Conservation (phyloP, 129 eudicot genomes). For the Scalesia atractyloides region DNA sequence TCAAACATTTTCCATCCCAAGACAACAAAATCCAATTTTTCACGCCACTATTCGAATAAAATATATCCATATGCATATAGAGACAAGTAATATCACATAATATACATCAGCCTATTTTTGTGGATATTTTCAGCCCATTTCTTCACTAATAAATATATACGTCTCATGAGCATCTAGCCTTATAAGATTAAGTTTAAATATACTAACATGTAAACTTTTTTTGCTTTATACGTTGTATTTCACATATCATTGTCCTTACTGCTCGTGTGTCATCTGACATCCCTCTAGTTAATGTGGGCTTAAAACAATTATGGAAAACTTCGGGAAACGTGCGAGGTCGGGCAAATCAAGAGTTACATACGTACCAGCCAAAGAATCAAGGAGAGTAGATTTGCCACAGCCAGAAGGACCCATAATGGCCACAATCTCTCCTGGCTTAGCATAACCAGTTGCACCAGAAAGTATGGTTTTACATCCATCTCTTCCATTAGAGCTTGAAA, state of each 20-base stretch:
- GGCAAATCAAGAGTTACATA: background rate
- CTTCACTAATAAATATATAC: too few species aligned
- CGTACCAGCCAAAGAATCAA: constrained; percentile 81
- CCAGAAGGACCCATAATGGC: constrained; percentile 98
- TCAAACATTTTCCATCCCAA: too few species aligned
- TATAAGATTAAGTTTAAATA: too few species aligned
- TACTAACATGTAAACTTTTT: background rate
- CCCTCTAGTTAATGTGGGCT: too few species aligned
- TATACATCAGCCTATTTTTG: too few species aligned
- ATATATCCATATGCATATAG: background rate
- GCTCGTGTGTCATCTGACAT: too few species aligned
- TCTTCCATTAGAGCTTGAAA: constrained; percentile 26
- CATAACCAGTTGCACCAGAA: constrained; percentile 60
- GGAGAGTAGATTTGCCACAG: constrained; percentile 84
- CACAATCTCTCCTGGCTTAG: constrained; percentile 70
- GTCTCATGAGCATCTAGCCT: too few species aligned
- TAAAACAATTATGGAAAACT: background rate
- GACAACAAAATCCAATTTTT: too few species aligned
- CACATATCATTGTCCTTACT: background rate
- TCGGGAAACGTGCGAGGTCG: background rate
- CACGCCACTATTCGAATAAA: background rate
- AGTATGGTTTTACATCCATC: constrained; percentile 46
- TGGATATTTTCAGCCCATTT: too few species aligned
- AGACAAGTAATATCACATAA: background rate
- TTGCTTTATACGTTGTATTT: background rate